phyloP scores from a whole-genome alignment of 176 grass and related monocot species.

The Oropetium thomaeum region DNA sequence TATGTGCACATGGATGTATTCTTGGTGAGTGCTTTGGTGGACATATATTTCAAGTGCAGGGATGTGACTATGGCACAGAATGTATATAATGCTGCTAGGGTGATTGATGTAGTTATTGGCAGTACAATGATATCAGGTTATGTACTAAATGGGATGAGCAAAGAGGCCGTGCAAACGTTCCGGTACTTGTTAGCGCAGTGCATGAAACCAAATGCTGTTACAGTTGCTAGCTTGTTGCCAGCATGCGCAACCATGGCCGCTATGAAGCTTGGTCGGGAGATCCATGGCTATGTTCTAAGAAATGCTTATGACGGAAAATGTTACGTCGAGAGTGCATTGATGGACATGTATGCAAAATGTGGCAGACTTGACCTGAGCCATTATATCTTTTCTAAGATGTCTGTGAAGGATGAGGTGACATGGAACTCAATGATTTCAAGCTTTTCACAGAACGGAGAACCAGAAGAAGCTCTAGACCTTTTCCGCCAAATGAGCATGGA shows the following conservation, averaged over 20 bases:
- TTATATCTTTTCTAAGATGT: constrained; percentile 61
- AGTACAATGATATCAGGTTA: constrained; percentile 85
- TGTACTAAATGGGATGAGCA: constrained; percentile 70
- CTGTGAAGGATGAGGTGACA: constrained; percentile 57
- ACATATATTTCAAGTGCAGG: constrained; percentile 84
- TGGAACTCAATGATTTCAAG: constrained; percentile 97
- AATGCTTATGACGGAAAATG: constrained; percentile 64
- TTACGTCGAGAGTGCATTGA: constrained; percentile 72
- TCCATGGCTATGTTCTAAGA: constrained; percentile 74
- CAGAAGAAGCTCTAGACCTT: constrained; percentile 61
- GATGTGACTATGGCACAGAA: constrained; percentile 65
- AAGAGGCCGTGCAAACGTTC: constrained; percentile 60
- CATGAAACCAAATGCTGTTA: constrained; percentile 75
- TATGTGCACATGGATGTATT: constrained; percentile 61
- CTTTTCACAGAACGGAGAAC: constrained; percentile 75
- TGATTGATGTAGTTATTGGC: constrained; percentile 70
- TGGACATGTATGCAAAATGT: constrained; percentile 89
- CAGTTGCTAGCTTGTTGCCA: constrained; percentile 60
- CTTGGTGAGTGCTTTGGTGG: constrained; percentile 81
- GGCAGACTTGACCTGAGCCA: constrained; percentile 70
- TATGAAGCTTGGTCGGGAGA: constrained; percentile 64
- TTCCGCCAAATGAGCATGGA: constrained; percentile 72
- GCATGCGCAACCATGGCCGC: constrained; percentile 57
- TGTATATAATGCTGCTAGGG: constrained; percentile 54
- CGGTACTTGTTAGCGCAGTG: constrained; percentile 40